phyloP scores from a whole-genome alignment of 108 stramenopile species.

The Cylindrotheca fusiformis region DNA sequence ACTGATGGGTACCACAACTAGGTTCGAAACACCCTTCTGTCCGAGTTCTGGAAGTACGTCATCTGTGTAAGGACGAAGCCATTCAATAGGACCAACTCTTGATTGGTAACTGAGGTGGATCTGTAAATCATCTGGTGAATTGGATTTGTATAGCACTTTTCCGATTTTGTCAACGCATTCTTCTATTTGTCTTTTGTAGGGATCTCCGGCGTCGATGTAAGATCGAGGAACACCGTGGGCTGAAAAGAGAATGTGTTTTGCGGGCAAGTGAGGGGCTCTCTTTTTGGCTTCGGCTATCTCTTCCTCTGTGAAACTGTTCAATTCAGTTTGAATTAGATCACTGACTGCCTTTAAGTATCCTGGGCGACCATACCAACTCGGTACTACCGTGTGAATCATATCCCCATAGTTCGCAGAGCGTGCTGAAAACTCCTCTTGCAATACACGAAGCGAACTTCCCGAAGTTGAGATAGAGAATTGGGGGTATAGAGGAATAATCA shows the following conservation, averaged over 20 bases:
- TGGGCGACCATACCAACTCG: slow-evolving; percentile 91
- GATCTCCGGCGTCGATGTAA: slow-evolving; percentile 97
- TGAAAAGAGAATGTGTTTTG: slow-evolving; percentile 90
- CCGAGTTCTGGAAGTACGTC: slow-evolving; percentile 91
- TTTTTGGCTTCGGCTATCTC: slow-evolving; percentile 65
- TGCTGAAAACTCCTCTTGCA: slow-evolving; percentile 91
- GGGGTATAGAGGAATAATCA: slow-evolving; percentile 95
- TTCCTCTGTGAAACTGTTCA: slow-evolving; percentile 78
- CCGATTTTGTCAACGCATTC: slow-evolving; percentile 72
- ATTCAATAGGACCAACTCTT: slow-evolving; percentile 97
- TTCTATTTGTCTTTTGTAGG: slow-evolving; percentile 92
- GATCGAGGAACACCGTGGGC: slow-evolving; percentile 96
- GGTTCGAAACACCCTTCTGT: slow-evolving; percentile 82
- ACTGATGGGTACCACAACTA: slow-evolving; percentile 97
- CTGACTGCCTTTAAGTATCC: slow-evolving; percentile 91
- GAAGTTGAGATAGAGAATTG: slow-evolving; percentile 96
- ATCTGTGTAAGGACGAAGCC: slow-evolving; percentile 98
- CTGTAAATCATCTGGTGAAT: slow-evolving; percentile 45
- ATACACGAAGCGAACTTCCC: slow-evolving; percentile 87
- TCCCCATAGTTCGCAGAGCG: slow-evolving; percentile 53
- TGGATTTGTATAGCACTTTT: slow-evolving; percentile 45
- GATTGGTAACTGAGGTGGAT: slow-evolving; percentile 91
- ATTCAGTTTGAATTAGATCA: slow-evolving; percentile 77
- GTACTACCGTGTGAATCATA: slow-evolving; percentile 95
- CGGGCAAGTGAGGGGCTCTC: slow-evolving; percentile 37